phyloP scores from a whole-genome alignment of 1,139 yeast genomes.

The Wickerhamomyces sp. region DNA sequence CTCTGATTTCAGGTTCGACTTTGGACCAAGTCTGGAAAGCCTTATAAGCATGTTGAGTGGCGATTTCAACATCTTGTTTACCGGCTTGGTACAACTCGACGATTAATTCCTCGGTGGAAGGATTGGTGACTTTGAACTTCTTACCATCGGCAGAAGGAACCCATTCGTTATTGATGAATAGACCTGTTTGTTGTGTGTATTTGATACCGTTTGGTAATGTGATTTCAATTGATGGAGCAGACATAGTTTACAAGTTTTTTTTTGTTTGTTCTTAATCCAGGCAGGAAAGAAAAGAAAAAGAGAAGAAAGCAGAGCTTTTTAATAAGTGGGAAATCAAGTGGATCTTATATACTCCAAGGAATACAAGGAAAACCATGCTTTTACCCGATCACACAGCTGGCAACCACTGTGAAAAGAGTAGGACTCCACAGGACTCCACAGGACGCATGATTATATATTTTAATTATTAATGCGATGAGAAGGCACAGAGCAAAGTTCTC shows the following conservation, averaged over 20 bases:
- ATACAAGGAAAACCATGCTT: no score
- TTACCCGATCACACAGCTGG: no score
- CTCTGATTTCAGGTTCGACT: slow-evolving; percentile 48
- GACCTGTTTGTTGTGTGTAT: slow-evolving; percentile 62
- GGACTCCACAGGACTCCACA: no score
- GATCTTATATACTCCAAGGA: no score
- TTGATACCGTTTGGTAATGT: slow-evolving; percentile 59
- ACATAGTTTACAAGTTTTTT: slow-evolving; percentile 8
- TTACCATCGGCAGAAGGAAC: slow-evolving; percentile 44
- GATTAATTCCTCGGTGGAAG: slow-evolving; percentile 53
- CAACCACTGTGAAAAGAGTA: no score
- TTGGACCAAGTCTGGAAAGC: slow-evolving; percentile 48
- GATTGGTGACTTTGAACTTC: slow-evolving; percentile 48
- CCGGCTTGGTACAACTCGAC: slow-evolving; percentile 51
- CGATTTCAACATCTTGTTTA: slow-evolving; percentile 52
- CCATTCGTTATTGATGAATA: slow-evolving; percentile 58
- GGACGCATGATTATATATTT: no score
- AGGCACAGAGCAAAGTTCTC: no score
- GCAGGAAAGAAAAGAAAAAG: no score
- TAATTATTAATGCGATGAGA: no score
- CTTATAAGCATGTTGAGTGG: slow-evolving; percentile 50
- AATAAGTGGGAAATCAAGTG: no score
- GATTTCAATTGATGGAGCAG: slow-evolving; percentile 40
- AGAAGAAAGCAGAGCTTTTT: no score
- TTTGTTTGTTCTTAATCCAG: no score